Conservation (phyloP, 164 flowering plant genomes). For the Tetracentron sinense region DNA sequence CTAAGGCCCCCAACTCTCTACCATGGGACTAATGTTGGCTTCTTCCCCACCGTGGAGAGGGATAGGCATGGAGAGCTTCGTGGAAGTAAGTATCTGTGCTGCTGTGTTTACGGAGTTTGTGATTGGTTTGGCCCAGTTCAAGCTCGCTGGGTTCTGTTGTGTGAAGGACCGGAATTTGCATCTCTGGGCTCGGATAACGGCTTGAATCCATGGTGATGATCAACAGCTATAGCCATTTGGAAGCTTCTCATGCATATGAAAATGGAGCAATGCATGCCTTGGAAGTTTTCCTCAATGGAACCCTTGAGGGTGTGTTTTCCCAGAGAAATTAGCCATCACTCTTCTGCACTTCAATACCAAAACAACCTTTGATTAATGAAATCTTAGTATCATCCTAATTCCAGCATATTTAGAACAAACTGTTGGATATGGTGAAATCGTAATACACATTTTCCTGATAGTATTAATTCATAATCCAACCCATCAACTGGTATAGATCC, state of each 20-base stretch:
- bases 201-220: slow-evolving; percentile 55
- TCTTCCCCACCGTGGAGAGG: slow-evolving; percentile 33
- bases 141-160: slow-evolving; percentile 32
- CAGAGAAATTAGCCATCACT: slow-evolving; percentile 27
- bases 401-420: not conserved
- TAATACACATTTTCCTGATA: too few relatives aligned
- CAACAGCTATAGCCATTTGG: slow-evolving; percentile 63
- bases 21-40: slow-evolving; percentile 24
- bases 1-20: slow-evolving; percentile 51
- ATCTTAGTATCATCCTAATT: not conserved
- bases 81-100: slow-evolving; percentile 34
- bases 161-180: slow-evolving; percentile 63
- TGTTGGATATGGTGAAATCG: too few relatives aligned
- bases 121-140: slow-evolving; percentile 32
- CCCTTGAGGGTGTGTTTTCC: slow-evolving; percentile 22
- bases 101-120: slow-evolving; percentile 37
- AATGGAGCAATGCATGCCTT: slow-evolving; percentile 31
- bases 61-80: slow-evolving; percentile 78
- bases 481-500: too few relatives aligned
- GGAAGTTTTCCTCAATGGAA: slow-evolving; percentile 13
- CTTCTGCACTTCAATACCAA: slow-evolving; percentile 17
- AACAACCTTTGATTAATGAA: not conserved
- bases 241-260: slow-evolving; percentile 28
- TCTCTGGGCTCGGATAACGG: slow-evolving; percentile 44
- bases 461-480: too few relatives aligned